Evolutionary conservation across 1,284 basidiomycete species (phyloP), one percentile per base, ranked within the genome.

Genomic region (Apiotrichum sp.): DNA sequence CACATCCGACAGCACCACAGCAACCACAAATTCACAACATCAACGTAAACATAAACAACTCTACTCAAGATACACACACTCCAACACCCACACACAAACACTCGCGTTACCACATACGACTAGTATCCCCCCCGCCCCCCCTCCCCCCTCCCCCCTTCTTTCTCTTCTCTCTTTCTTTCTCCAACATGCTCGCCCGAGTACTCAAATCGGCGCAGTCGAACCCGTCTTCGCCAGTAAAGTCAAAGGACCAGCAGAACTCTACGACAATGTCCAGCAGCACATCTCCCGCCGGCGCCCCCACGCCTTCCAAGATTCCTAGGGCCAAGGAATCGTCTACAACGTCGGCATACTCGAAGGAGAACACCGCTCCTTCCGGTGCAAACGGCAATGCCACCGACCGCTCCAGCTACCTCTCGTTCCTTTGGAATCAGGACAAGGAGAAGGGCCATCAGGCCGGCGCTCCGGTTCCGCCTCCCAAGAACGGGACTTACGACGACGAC

Each of bases 371-470:
- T 40, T 14, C 56, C 0, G 49, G 46, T 3, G 36, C 31, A 5
- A 33, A 50, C 2, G 36, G 36, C 36, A 38, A 38, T 13, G 36
- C 8, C 36, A 42, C 52, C 38, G 71, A 73, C 48, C 55, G 70
- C 41, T 65, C 69, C 6, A 71, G 65, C 65, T 74, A 74, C 57
- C 64, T 74, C 51, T 72, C 71, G 8, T 73, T 73, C 67, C 60
- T 73, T 9, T 72, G 69, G 55, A 54, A 63, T 9, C 62, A 68
- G 58, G 62, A 69, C 50, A 47, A 58, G 33, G 67, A 31, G 39
- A 32, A 14, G 22, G 11, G 4, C 47, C 11, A 6, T 10, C 10
- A 41, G 6, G 40, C n/a, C 39, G 31, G 29, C 53, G 33, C 63
- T 10, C 62, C 67, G 3, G 65, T 65, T 10, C 64, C 65, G 8